Evolutionary conservation across 345 rosid species (phyloP).

Genomic region (Fremontodendron californicum): DNA sequence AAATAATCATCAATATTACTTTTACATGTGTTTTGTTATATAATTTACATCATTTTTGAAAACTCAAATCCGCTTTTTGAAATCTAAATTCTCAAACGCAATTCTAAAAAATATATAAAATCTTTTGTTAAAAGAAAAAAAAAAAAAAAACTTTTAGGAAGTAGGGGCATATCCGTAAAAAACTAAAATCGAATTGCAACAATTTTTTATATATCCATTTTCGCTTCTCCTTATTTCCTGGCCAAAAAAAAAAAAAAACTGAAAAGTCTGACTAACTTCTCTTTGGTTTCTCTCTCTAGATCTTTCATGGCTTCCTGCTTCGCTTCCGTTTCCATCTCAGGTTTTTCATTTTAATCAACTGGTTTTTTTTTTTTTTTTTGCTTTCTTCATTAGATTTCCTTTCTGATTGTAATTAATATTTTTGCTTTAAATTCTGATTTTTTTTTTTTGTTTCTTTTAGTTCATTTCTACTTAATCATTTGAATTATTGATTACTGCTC

Average conservation of each 20-base stretch:
- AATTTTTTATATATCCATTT: neutral
- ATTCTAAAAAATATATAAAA: too few relatives aligned
- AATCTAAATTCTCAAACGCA: too few relatives aligned
- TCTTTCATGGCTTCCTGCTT: slow-evolving; percentile 11
- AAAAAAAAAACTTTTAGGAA: too few relatives aligned
- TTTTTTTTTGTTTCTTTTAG: neutral
- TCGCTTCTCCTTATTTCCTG: neutral
- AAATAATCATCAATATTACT: too few relatives aligned
- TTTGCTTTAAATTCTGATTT: too few relatives aligned
- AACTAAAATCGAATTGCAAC: neutral
- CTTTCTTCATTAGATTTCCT: neutral
- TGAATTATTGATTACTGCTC: neutral
- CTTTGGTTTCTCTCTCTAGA: neutral
- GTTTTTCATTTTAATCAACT: neutral
- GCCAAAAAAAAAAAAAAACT: neutral
- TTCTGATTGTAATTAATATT: neutral
- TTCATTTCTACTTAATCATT: neutral
- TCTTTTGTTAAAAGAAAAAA: too few relatives aligned
- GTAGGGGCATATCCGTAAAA: neutral
- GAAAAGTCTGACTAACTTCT: neutral
- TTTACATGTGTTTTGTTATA: too few relatives aligned
- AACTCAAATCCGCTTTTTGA: too few relatives aligned
- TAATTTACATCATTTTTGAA: too few relatives aligned
- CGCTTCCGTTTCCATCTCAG: slow-evolving; percentile 9
- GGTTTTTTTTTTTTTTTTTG: neutral